A percentile compares a stretch with the other conserved stretches of the same genome.
These are phyloP conservation scores for Quercus rubra DNA, from an alignment of 306 rosid genomes.

Conservation along the genomic window DNA sequence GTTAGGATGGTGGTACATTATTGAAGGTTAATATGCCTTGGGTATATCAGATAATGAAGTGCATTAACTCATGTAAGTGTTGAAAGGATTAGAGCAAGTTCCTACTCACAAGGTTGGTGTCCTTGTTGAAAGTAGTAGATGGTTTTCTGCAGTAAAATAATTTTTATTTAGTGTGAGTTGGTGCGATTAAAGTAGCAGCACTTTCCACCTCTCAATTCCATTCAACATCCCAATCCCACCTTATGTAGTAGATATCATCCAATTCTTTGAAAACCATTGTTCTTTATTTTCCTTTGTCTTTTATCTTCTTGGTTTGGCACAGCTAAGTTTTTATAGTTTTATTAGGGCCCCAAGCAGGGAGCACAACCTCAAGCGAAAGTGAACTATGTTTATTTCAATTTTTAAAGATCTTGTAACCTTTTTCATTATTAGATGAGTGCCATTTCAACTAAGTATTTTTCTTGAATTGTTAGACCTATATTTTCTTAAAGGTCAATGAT, in stretches of 20 bases:
- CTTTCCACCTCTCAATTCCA: background rate
- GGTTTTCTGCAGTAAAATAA: background rate
- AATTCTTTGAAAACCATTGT: background rate
- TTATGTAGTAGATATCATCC: background rate
- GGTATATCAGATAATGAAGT: background rate
- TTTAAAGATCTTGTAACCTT: background rate
- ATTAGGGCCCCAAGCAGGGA: background rate
- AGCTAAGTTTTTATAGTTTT: background rate
- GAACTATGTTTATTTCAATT: background rate
- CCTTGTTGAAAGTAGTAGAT: background rate
- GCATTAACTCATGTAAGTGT: background rate
- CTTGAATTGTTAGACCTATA: background rate
- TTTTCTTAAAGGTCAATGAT: background rate
- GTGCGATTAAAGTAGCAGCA: background rate
- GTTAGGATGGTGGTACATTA: background rate
- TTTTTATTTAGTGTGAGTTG: background rate
- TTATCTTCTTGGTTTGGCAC: background rate
- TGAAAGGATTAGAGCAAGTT: background rate
- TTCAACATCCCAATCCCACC: background rate
- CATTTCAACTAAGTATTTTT: background rate
- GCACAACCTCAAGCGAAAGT: background rate
- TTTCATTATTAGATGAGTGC: background rate
- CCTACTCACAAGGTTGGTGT: background rate
- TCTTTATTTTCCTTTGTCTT: background rate
- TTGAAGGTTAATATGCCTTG: background rate